Base-by-base conservation (phyloP, 2,329 filamentous ascomycete species). In the Phaeosphaeriaceae sp. region DNA sequence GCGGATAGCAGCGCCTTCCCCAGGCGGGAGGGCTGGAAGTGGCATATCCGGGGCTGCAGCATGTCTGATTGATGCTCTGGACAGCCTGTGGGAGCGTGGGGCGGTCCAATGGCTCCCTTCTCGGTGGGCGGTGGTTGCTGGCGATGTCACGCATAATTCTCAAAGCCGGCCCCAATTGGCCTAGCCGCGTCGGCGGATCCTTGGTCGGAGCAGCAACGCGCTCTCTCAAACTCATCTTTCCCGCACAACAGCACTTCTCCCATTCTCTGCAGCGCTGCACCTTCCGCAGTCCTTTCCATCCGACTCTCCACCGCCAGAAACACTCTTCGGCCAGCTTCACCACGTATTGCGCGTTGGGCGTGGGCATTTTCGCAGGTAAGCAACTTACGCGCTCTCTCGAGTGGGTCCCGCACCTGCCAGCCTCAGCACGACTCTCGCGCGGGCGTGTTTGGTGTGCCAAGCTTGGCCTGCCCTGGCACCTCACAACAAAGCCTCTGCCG, bases 41-140 rank as follows among this genome's bases (percentile, higher is more conserved):
- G 81, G 71, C 85, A 84, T 79, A 90, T 79, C 78, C 88, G 85
- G 65, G 88, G 84, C 77, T 90, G 88, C 62, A 91, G 79, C 88
- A 92, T 91, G 49, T 50, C 73, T 56, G 56, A 46, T 50, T 53
- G 54, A 56, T 54, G 65, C 54, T 60, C 48, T 49, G 61, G 47
- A 56, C 54, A 58, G 65, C 63, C 51, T 46, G 60, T 46, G 58
- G 53, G 57, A 51, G 54, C 62, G 53, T 46, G 48, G 49, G 58
- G 54, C 55, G 62, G 59, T 60, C 62, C 67, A 70, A 67, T 69
- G 66, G 62, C 46, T 50, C 51, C 51, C 53, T 41, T 60, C 51
- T 36, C 42, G 61, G 61, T 64, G 64, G 64, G 51, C 59, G 41
- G 67, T 65, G 54, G 64, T n/a, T 48, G 63, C 48, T 47, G 56